Percentiles rank a stretch among this genome's conserved stretches.
Evolutionary conservation across 257 asterid genomes (phyloP).

Genomic region (Solanum gracilifrons): DNA sequence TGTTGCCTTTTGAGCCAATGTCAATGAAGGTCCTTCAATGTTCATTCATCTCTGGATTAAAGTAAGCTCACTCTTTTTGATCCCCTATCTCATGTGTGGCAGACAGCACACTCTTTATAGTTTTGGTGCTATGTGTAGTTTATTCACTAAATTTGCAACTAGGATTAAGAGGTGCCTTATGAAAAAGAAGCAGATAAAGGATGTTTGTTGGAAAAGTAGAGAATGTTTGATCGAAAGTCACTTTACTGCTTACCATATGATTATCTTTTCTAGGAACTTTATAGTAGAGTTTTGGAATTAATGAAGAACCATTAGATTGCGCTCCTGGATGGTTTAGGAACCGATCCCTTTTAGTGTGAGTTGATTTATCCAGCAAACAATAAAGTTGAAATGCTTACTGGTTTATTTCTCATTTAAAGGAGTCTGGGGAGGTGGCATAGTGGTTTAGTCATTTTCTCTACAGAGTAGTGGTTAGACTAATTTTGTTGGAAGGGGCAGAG

Average conservation of each 20-base stretch:
- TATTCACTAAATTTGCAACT: not conserved
- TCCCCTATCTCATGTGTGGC: not conserved
- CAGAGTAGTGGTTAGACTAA: not conserved
- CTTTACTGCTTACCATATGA: not conserved
- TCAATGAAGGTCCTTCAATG: constrained; percentile 77
- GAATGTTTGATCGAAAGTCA: not conserved
- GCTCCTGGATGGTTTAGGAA: not conserved
- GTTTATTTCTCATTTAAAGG: not conserved
- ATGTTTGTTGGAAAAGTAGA: not conserved
- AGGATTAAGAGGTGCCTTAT: not conserved
- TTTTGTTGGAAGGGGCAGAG: not conserved
- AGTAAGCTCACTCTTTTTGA: constrained; percentile 24
- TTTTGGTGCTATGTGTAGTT: not conserved
- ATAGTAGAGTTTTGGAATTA: not conserved
- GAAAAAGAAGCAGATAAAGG: not conserved
- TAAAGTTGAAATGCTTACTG: not conserved
- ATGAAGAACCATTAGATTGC: not conserved
- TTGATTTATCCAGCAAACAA: not conserved
- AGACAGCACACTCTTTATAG: not conserved
- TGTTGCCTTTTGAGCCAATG: constrained; percentile 70
- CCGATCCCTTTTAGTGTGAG: not conserved
- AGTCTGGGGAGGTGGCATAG: not conserved
- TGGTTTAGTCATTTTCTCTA: not conserved
- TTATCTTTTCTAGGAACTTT: not conserved
- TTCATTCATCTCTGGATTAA: constrained; percentile 67